Evolutionary conservation across 1,139 yeast genomes (phyloP).

Genomic region (Magnusiomyces suaveolens): DNA sequence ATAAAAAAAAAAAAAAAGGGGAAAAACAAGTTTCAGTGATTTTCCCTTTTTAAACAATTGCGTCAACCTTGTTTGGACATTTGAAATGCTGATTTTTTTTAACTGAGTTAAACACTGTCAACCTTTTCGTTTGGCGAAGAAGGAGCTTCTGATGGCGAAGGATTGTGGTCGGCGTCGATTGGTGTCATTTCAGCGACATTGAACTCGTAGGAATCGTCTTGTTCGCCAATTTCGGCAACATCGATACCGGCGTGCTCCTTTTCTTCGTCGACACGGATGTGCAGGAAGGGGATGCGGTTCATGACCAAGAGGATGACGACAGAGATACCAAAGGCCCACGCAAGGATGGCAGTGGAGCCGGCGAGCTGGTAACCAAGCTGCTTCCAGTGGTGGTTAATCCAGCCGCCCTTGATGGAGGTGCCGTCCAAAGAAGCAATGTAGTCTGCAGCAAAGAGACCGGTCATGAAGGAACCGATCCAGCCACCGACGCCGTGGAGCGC

Average conservation of each 20-base stretch:
- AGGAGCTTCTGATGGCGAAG: too few relatives aligned
- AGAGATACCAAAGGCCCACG: constrained; percentile 76
- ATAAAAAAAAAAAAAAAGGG: too few relatives aligned
- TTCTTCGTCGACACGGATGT: constrained; percentile 76
- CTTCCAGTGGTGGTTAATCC: constrained; percentile 82
- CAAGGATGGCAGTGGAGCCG: constrained; percentile 61
- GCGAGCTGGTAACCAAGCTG: constrained; percentile 95
- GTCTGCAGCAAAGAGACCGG: constrained; percentile 91
- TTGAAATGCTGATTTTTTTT: too few relatives aligned
- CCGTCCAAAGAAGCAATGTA: constrained; percentile 70
- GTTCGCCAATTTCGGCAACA: constrained; percentile 79
- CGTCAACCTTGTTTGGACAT: too few relatives aligned
- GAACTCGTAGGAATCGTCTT: constrained; percentile 26
- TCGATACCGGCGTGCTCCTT: constrained; percentile 89
- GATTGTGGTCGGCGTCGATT: neutral
- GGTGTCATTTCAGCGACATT: neutral
- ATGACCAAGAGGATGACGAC: constrained; percentile 56
- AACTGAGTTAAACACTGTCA: too few relatives aligned
- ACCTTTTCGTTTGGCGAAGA: too few relatives aligned
- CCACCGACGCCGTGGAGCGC: constrained; percentile 95
- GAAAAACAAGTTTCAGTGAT: too few relatives aligned
- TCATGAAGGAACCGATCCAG: constrained; percentile 66
- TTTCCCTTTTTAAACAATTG: too few relatives aligned
- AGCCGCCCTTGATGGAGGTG: constrained; percentile 69
- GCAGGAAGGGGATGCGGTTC: constrained; percentile 76